Evolutionary conservation across 768 basidiomycete genomes (phyloP).

Genomic region (Auriscalpium vulgare): DNA sequence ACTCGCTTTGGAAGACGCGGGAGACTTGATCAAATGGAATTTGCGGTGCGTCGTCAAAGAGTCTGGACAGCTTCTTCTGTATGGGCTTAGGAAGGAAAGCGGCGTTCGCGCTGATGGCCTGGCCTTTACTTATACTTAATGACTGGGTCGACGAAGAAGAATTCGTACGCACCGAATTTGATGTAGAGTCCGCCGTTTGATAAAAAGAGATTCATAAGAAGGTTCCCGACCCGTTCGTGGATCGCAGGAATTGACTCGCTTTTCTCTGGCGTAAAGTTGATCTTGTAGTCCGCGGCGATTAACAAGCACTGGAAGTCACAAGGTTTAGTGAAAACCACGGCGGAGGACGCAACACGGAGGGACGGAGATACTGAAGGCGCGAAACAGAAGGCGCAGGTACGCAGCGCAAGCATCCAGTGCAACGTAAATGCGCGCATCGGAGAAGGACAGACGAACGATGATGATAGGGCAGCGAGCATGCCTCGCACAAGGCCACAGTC

Average conservation of each 20-base stretch:
- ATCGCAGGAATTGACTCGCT: conserved; percentile 68
- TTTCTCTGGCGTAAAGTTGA: conserved; percentile 73
- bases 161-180: conserved; percentile 52
- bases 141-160: conserved; percentile 9
- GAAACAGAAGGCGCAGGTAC: too few relatives aligned
- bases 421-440: too few relatives aligned
- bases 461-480: too few relatives aligned
- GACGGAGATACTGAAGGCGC: too few relatives aligned
- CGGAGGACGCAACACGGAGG: too few relatives aligned
- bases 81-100: conserved; percentile 78
- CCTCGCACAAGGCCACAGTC: too few relatives aligned
- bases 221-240: conserved; percentile 76
- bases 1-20: conserved; percentile 60
- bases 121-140: conserved; percentile 32
- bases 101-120: conserved; percentile 80
- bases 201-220: conserved; percentile 69
- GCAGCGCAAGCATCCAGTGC: too few relatives aligned
- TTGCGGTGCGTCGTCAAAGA: conserved; percentile 87
- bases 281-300: conserved; percentile 78
- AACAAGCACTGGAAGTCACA: conserved; percentile 43
- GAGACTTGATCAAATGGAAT: conserved; percentile 66
- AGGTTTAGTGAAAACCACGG: too few relatives aligned
- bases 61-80: conserved; percentile 69
- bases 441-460: too few relatives aligned
- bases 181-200: conserved; percentile 83